phyloP scores from a whole-genome alignment of 2,329 filamentous ascomycete genomes.

The Lasiodiplodia sp. region DNA sequence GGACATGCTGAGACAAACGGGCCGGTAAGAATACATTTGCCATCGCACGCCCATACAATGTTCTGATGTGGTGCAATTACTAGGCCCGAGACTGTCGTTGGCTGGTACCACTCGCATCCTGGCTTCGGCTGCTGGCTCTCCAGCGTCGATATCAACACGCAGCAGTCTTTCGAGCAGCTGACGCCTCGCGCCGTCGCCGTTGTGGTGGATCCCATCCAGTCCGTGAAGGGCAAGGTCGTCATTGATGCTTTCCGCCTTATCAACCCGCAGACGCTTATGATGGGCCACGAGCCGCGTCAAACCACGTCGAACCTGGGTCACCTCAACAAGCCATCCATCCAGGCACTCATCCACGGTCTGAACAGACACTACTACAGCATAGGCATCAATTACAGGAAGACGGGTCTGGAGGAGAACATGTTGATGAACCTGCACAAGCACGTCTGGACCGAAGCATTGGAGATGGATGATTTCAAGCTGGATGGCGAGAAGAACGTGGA shows the following conservation, averaged over 20 bases:
- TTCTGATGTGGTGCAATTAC: conserved; percentile 6
- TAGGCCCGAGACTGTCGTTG: conserved; percentile 95
- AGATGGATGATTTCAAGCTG: conserved; percentile 93
- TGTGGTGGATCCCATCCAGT: conserved; percentile 98
- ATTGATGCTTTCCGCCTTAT: conserved; percentile 99
- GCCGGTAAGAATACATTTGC: conserved; percentile 67
- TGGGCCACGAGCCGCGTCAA: conserved; percentile 96
- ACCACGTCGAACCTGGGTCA: conserved; percentile 98
- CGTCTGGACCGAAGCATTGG: conserved; percentile 95
- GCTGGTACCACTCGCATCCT: conserved; percentile 99
- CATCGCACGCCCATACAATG: background rate
- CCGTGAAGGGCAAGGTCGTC: conserved; percentile 98
- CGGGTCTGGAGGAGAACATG: conserved; percentile 98
- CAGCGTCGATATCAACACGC: conserved; percentile 98
- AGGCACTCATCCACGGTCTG: conserved; percentile 95
- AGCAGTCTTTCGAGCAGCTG: conserved; percentile 99
- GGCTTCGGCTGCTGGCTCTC: conserved; percentile 99
- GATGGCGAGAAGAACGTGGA: conserved; percentile 89
- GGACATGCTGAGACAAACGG: conserved; percentile 98
- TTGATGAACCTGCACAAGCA: conserved; percentile 99
- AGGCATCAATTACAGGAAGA: conserved; percentile 97
- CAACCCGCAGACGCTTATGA: conserved; percentile 96
- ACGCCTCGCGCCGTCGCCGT: conserved; percentile 96
- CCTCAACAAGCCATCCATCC: conserved; percentile 99
- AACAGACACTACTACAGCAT: conserved; percentile 99